A percentile compares a stretch with the other conserved stretches of the same genome.
Conservation (phyloP, 257 asterid genomes). For the Prunella vulgaris region DNA sequence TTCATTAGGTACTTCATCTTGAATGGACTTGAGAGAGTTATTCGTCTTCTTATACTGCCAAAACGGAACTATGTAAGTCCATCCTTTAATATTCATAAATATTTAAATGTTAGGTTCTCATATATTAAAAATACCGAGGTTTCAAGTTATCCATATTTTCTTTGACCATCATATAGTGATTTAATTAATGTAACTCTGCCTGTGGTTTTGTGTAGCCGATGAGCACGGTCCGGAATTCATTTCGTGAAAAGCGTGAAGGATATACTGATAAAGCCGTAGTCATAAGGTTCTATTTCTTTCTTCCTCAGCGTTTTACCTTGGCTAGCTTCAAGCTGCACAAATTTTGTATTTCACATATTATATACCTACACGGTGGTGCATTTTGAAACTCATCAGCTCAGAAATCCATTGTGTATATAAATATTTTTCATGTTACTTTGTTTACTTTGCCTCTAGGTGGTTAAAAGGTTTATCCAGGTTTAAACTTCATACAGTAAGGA, state of each 20-base stretch:
- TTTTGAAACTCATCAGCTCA: neutral
- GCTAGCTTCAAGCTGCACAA: neutral
- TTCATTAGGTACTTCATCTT: conserved; percentile 74
- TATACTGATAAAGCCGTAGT: conserved; percentile 90
- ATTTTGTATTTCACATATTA: neutral
- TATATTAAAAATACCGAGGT: neutral
- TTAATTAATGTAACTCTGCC: neutral
- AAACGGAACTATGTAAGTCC: conserved; percentile 83
- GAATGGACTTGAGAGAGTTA: conserved; percentile 94
- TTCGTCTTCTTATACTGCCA: conserved; percentile 78
- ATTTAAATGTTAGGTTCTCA: neutral
- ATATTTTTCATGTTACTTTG: neutral
- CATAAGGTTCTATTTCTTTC: conserved; percentile 57
- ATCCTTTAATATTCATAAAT: conserved; percentile 17
- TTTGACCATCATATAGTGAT: neutral
- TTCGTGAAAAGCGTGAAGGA: conserved; percentile 86
- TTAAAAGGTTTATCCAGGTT: conserved; percentile 2
- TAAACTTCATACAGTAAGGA: neutral
- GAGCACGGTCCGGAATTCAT: conserved; percentile 79
- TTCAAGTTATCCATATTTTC: neutral
- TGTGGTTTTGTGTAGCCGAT: conserved; percentile 55
- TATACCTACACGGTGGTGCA: neutral
- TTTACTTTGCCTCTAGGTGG: neutral
- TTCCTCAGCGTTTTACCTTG: neutral
- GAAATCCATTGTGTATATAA: neutral